phyloP scores from a whole-genome alignment of 768 basidiomycete species.

The Leucogyrophana mollusca region DNA sequence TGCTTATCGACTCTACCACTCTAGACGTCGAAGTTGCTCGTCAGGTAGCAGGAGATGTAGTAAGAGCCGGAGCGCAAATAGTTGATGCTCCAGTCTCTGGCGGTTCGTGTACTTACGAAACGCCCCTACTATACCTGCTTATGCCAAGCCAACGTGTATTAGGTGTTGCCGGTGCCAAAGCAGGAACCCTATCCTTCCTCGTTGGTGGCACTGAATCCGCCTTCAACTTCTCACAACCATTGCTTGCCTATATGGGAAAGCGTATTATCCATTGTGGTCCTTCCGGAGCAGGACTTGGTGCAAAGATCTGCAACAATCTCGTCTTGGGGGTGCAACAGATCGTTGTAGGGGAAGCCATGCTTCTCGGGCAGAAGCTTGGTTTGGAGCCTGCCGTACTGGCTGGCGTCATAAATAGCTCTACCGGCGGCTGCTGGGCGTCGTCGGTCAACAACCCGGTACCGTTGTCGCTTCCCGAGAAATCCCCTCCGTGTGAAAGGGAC shows the following conservation, averaged over 20 bases:
- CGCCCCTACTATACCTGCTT: conserved; percentile 1
- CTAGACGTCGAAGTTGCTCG: conserved; percentile 78
- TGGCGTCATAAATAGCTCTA: conserved; percentile 81
- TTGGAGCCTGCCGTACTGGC: conserved; percentile 75
- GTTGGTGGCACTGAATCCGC: conserved; percentile 72
- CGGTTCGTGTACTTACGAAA: conserved; percentile 46
- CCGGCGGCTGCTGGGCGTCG: conserved; percentile 81
- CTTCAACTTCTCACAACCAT: conserved; percentile 56
- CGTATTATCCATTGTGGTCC: conserved; percentile 82
- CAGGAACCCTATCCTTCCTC: conserved; percentile 87
- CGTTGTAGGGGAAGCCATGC: conserved; percentile 87
- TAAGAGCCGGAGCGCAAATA: conserved; percentile 62
- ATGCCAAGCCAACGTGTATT: conserved; percentile 1
- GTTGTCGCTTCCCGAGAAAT: conserved; percentile 62
- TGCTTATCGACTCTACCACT: conserved; percentile 91
- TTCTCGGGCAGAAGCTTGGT: conserved; percentile 81
- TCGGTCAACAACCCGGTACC: conserved; percentile 89
- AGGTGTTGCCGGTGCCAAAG: conserved; percentile 87
- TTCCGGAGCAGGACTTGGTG: conserved; percentile 78
- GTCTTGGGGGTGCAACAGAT: conserved; percentile 79
- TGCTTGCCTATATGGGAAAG: conserved; percentile 74
- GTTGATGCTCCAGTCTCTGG: conserved; percentile 95
- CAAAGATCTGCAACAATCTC: conserved; percentile 90
- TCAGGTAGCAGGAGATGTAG: conserved; percentile 56
- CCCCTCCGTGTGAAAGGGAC: conserved; percentile 78